These are phyloP conservation scores for Blepharisma undulans DNA, from an alignment of 169 alveolate genomes.

Conservation along the genomic window DNA sequence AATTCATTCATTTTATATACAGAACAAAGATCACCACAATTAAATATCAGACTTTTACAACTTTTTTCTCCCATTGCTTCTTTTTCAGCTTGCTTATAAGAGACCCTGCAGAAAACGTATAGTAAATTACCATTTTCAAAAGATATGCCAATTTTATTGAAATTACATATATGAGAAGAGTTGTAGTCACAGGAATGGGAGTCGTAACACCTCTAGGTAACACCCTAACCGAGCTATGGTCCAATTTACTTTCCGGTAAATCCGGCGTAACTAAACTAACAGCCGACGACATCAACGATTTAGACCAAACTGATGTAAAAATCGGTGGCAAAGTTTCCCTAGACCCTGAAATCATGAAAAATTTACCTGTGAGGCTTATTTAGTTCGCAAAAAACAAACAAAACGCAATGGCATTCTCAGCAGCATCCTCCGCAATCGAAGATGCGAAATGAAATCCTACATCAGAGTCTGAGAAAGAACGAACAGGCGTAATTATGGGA, in stretches of 20 bases:
- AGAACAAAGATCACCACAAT: too few relatives aligned
- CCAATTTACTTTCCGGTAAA: background rate
- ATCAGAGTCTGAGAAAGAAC: background rate
- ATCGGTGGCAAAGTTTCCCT: background rate
- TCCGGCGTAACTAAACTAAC: background rate
- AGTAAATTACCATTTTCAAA: background rate
- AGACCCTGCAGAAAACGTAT: background rate
- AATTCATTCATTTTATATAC: background rate
- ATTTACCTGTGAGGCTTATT: background rate
- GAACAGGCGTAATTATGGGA: constrained; percentile 23
- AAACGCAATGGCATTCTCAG: background rate
- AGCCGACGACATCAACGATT: background rate
- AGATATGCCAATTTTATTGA: background rate
- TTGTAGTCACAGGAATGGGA: constrained; percentile 32
- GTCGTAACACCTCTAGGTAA: constrained; percentile 3
- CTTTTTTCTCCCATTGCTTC: background rate
- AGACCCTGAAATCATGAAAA: background rate
- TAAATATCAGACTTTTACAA: too few relatives aligned
- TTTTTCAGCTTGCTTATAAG: background rate
- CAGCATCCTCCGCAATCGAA: background rate
- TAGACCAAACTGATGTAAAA: background rate
- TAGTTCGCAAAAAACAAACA: background rate
- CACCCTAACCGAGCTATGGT: background rate
- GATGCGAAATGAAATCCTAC: constrained; percentile 28
- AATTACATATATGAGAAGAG: constrained; percentile 16